Conservation (phyloP, 2,329 filamentous ascomycete species). For the Metarhizium guizhouense region DNA sequence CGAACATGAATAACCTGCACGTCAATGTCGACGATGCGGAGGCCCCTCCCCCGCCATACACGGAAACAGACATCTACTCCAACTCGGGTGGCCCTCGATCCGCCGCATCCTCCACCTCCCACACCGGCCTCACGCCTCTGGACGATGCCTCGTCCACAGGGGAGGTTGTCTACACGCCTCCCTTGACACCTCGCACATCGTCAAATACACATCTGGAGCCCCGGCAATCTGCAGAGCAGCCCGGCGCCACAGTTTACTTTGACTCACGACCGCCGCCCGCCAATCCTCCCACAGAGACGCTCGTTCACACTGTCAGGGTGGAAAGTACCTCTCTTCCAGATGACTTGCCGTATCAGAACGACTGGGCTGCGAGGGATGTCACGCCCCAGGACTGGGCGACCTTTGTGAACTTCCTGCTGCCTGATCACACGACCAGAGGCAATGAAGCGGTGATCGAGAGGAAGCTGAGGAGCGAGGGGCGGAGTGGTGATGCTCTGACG, state of each 20-base stretch:
- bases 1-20: constrained; percentile 10
- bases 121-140: constrained; percentile 14
- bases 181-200: constrained; percentile 33
- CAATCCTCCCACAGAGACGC: constrained; percentile 10
- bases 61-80: constrained; percentile 48
- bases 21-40: constrained; percentile 22
- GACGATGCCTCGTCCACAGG: constrained; percentile 32
- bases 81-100: constrained; percentile 23
- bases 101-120: constrained; percentile 10
- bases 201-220: constrained; percentile 7
- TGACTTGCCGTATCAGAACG: constrained; percentile 33
- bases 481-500: constrained; percentile 16
- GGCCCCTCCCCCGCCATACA: constrained; percentile 46
- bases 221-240: constrained; percentile 2
- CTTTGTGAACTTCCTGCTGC: constrained; percentile 48
- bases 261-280: constrained; percentile 28
- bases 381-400: constrained; percentile 48
- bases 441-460: constrained; percentile 41
- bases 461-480: constrained; percentile 35
- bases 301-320: constrained; percentile 27
- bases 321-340: constrained; percentile 26
- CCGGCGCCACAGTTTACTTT: constrained; percentile 30
- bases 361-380: constrained; percentile 34
- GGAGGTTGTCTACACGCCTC: constrained; percentile 40
- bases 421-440: constrained; percentile 31